Evolutionary conservation across 768 basidiomycete species (phyloP), one percentile per base, ranked within the genome.

Genomic region (Mycena floridula): DNA sequence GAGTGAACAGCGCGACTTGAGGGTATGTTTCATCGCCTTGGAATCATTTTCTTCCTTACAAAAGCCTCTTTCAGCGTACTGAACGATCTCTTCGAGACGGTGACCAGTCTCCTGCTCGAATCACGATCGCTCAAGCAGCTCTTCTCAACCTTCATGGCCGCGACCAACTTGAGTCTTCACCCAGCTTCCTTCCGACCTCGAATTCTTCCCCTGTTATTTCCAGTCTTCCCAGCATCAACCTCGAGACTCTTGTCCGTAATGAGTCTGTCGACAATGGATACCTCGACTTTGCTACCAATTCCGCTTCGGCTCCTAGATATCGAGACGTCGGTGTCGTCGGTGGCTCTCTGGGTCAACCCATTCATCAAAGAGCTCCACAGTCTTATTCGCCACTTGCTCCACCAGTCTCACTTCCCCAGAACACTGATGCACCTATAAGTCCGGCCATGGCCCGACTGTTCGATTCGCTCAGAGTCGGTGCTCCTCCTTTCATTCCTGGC

Each of bases 61-160:
- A 48, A 22, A n/a, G 47, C 43, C 45, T n/a, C 11, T 45, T 46
- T 20, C 51, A 89, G 85, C 76, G 85, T 25, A 53, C 68, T 9
- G 86, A 89, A 60, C 76, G 85, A 16, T 50, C 69, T 11, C 49
- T 63, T 11, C 79, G 76, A 49, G 85, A 80, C 40, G 83, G 70
- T 4, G 86, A 84, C 18, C 67, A 69, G 32, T 77, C 82, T 7
- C 79, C 82, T 3, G 73, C 73, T 9, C 72, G 81, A 15, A 62
- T 89, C 23, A 85, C 85, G 5, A 87, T 89, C 50, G 86, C 86
- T 0, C 85, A 87, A 53, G 86, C 86, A 5, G 76, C 86, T 1
- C 60, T 89, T 20, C 74, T 89, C 43, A 89, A 86, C 55, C 70
- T 88, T 35, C 82, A 76, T 43, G 86, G 86, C 5, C 77, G 82